Evolutionary conservation across 495 filamentous ascomycete genomes (phyloP), one percentile per base, ranked within the genome.

Genomic region (Penicillium lagena): DNA sequence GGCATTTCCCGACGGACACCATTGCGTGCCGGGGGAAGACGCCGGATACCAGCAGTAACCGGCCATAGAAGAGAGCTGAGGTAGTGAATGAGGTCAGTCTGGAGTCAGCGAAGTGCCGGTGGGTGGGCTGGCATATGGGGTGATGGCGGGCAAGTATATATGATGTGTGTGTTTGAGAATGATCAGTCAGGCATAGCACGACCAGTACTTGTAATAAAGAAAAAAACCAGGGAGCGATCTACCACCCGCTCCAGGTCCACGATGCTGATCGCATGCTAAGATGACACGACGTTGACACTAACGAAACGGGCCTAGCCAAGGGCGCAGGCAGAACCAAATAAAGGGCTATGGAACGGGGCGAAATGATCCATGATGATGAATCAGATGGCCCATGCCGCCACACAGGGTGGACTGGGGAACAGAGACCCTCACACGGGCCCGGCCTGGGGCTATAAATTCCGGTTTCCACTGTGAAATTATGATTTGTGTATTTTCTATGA

Each of bases 251-350:
- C 64, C 55, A 60, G 54, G 49, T 64, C 59, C 63, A 66, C 60
- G 66, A 68, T 68, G 55, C 58, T 59, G 60, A 49, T 50, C 62
- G 59, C 61, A 65, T 60, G 58, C 58, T 67, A 58, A 61, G 55
- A 68, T 66, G 64, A 64, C 66, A 67, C 63, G 60, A 67, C 64
- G 64, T 70, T 70, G 62, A 65, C 62, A 59, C 62, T 61, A 60
- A 61, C 60, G 59, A 64, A 64, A 63, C 17, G 49, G 58, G 65
- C 43, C 51, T 64, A 68, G 56, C 43, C 31, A 40, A 42, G 22
- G 22, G 4, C 22, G 22, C 22, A 22, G 22, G 22, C 22, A 47
- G 54, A 55, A 45, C 43, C 46, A 51, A 48, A 51, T 45, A 48
- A 60, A 54, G 38, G 47, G 47, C 48, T 30, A 42, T 45, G 32